A percentile compares a stretch with the other conserved stretches of the same genome.
These are phyloP conservation scores for Clavulina sp. DNA, from an alignment of 768 basidiomycete species.

Conservation along the genomic window DNA sequence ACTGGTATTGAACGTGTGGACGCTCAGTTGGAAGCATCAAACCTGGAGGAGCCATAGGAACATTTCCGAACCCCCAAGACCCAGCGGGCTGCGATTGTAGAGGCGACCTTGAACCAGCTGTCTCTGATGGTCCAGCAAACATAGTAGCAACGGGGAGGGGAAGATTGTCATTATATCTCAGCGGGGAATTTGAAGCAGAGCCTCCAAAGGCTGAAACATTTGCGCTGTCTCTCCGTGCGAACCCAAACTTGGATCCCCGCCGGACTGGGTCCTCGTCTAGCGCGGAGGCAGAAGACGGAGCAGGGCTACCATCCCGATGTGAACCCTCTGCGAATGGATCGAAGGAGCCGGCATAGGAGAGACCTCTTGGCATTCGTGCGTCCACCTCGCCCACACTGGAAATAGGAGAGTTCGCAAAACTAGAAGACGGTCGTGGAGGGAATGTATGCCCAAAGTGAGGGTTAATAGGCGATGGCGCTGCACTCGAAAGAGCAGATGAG, in stretches of 20 bases:
- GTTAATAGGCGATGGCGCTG: too few species aligned
- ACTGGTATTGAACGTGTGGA: too few species aligned
- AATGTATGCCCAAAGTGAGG: background rate
- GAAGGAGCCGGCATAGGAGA: conserved; percentile 11
- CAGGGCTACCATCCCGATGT: background rate
- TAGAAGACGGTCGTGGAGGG: background rate
- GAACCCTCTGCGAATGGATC: conserved; percentile 10
- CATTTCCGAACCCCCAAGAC: too few species aligned
- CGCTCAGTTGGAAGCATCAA: too few species aligned
- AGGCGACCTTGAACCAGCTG: too few species aligned
- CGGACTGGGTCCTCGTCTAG: conserved; percentile 9
- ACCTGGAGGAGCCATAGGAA: too few species aligned
- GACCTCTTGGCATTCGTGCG: too few species aligned
- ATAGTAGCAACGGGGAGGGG: conserved; percentile 3
- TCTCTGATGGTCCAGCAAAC: conserved; percentile 3
- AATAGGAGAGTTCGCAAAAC: background rate
- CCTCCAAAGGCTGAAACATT: background rate
- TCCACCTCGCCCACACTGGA: background rate
- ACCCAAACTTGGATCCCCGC: conserved; percentile 11
- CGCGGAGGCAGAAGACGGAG: background rate
- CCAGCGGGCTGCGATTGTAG: too few species aligned
- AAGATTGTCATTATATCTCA: conserved; percentile 1
- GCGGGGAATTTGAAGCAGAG: conserved; percentile 8
- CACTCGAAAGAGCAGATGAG: conserved; percentile 39
- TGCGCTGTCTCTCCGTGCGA: conserved; percentile 8